A percentile compares a stretch with the other conserved stretches of the same genome.
Conservation (phyloP, 768 basidiomycete species). For the Tremella mesenterica region DNA sequence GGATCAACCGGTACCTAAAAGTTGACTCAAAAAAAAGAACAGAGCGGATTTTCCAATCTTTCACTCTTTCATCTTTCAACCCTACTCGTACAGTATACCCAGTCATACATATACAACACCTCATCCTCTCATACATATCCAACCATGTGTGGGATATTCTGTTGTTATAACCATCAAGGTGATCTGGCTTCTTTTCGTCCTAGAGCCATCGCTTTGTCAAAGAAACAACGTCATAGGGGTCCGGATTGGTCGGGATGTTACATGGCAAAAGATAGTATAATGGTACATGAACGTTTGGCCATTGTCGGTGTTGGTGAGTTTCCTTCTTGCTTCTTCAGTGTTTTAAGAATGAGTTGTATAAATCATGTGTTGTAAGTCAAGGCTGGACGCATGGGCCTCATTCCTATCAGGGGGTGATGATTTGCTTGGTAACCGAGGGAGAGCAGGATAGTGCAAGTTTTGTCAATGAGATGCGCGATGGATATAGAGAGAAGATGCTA, state of each 20-base stretch:
- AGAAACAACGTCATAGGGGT: constrained; percentile 82
- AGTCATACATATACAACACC: not conserved
- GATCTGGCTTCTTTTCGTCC: constrained; percentile 60
- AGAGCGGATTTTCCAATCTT: not conserved
- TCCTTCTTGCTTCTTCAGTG: not conserved
- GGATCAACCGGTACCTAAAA: not conserved
- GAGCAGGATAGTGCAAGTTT: too few relatives aligned
- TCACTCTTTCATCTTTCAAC: not conserved
- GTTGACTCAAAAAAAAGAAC: not conserved
- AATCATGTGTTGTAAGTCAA: not conserved
- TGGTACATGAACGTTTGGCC: constrained; percentile 92
- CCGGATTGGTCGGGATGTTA: constrained; percentile 98
- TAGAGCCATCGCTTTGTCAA: constrained; percentile 73
- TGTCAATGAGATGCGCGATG: too few relatives aligned
- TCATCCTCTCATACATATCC: not conserved
- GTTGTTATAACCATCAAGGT: constrained; percentile 66
- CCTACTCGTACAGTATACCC: not conserved
- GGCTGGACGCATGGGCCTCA: too few relatives aligned
- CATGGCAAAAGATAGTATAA: constrained; percentile 68
- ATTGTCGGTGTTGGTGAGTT: constrained; percentile 88
- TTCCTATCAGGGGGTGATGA: too few relatives aligned
- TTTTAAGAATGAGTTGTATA: not conserved
- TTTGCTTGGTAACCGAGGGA: too few relatives aligned
- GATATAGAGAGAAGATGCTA: too few relatives aligned
- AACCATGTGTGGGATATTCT: constrained; percentile 85